A percentile compares a stretch with the other conserved stretches of the same genome.
phyloP scores from a whole-genome alignment of 2,329 filamentous ascomycete species.

The Microsporum canis region DNA sequence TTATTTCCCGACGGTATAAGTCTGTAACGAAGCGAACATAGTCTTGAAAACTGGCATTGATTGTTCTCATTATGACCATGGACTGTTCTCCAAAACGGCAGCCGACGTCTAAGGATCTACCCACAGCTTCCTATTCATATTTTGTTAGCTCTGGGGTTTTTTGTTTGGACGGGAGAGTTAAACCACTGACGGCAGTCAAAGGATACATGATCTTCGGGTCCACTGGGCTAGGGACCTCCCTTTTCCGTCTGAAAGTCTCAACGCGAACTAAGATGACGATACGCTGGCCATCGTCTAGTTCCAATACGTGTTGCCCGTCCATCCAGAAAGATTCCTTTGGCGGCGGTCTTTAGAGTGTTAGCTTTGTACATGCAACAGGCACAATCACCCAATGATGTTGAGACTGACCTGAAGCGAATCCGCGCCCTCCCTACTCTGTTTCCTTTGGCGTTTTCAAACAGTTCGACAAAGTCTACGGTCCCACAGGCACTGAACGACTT shows the following conservation, averaged over 20 bases:
- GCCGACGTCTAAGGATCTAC: constrained; percentile 50
- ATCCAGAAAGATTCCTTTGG: constrained; percentile 44
- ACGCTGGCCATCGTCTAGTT: constrained; percentile 19
- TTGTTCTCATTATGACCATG: constrained; percentile 50
- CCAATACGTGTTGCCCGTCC: constrained; percentile 19
- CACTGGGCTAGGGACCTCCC: constrained; percentile 26
- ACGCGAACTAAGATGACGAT: constrained; percentile 18
- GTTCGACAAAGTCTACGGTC: constrained; percentile 45
- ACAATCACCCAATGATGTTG: background rate
- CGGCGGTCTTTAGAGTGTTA: constrained; percentile 34
- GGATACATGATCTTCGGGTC: constrained; percentile 25
- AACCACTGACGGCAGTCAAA: constrained; percentile 25
- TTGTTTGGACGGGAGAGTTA: background rate
- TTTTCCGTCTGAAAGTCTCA: constrained; percentile 16
- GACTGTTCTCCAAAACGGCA: constrained; percentile 42
- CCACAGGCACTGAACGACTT: constrained; percentile 44
- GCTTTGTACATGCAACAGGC: background rate
- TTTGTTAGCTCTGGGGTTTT: background rate
- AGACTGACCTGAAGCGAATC: constrained; percentile 42
- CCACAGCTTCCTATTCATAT: constrained; percentile 32
- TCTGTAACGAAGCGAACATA: constrained; percentile 32
- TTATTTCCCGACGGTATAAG: constrained; percentile 34
- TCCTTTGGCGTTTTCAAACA: constrained; percentile 39
- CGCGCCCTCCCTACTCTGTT: constrained; percentile 33
- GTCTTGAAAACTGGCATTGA: constrained; percentile 18